Conservation (phyloP, 768 basidiomycete species). For the Trichaptum fuscoviolaceum region DNA sequence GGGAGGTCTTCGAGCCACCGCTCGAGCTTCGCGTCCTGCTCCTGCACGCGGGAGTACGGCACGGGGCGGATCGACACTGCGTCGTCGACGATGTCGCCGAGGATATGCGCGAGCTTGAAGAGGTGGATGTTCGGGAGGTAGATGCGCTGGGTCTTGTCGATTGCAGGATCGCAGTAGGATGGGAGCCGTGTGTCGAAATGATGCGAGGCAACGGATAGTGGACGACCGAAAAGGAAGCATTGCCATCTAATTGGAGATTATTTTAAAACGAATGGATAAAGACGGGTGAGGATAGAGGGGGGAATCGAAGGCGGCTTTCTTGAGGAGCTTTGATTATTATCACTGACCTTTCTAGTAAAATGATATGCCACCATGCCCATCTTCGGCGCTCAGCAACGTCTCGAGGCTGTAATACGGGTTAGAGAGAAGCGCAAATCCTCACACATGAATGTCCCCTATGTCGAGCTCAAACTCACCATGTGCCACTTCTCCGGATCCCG, state of each 20-base stretch:
- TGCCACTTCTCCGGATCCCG: conserved; percentile 79
- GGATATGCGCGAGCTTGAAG: conserved; percentile 69
- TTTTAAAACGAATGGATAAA: no score
- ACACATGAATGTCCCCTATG: neutral
- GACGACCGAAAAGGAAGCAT: conserved; percentile 82
- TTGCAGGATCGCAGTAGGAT: conserved; percentile 54
- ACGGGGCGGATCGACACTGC: conserved; percentile 79
- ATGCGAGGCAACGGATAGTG: conserved; percentile 67
- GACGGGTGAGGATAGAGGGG: neutral
- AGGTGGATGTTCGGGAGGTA: conserved; percentile 73
- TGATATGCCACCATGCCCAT: conserved; percentile 91
- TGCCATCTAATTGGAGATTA: conserved; percentile 55
- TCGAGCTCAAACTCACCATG: conserved; percentile 29
- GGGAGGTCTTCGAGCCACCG: conserved; percentile 80
- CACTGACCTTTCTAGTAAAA: conserved; percentile 71
- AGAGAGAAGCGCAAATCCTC: neutral
- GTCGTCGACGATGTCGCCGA: conserved; percentile 83
- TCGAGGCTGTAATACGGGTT: conserved; percentile 26
- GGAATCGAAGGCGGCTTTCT: neutral
- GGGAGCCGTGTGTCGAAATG: conserved; percentile 83
- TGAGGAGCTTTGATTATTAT: neutral
- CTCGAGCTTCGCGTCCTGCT: conserved; percentile 64
- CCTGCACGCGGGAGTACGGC: conserved; percentile 64
- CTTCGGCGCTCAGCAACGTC: conserved; percentile 71
- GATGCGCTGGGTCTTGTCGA: conserved; percentile 59